Evolutionary conservation across 306 rosid genomes (phyloP).

Genomic region (Inga oerstediana): DNA sequence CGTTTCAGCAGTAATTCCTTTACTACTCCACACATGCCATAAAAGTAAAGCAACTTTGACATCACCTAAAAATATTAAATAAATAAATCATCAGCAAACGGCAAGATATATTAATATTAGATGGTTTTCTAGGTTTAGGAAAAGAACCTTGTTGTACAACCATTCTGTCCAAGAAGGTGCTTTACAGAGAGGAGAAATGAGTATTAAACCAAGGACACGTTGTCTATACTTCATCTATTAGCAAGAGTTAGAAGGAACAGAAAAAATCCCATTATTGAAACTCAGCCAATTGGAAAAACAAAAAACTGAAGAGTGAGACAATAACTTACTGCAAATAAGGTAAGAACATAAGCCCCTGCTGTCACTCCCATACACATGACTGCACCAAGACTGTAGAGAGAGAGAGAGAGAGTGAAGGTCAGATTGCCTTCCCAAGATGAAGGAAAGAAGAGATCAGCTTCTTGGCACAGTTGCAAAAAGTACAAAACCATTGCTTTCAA

Average conservation of each 20-base stretch:
- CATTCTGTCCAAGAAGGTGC: constrained; percentile 95
- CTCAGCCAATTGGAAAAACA: neutral
- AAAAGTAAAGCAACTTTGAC: constrained; percentile 82
- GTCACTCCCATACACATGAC: constrained; percentile 98
- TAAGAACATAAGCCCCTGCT: constrained; percentile 93
- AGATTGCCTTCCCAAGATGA: constrained; percentile 3
- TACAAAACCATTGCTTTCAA: constrained; percentile 26
- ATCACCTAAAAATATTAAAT: constrained; percentile 59
- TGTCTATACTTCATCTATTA: constrained; percentile 86
- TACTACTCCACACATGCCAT: constrained; percentile 93
- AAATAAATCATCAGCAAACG: constrained; percentile 25
- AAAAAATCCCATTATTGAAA: constrained; percentile 20
- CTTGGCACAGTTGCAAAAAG: constrained; percentile 14
- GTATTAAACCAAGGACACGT: constrained; percentile 87
- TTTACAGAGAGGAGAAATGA: constrained; percentile 86
- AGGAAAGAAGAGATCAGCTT: constrained; percentile 8
- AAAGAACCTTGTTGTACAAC: constrained; percentile 85
- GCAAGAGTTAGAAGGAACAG: constrained; percentile 38
- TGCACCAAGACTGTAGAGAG: constrained; percentile 64
- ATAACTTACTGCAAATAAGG: constrained; percentile 86
- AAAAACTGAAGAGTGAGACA: constrained; percentile 12
- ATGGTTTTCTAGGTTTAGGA: constrained; percentile 33
- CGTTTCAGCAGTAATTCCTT: constrained; percentile 87
- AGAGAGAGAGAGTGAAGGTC: constrained; percentile 20
- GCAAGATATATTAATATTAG: constrained; percentile 10